phyloP scores from a whole-genome alignment of 352 stramenopile genomes.

The Phytopythium cucurbitacearum region DNA sequence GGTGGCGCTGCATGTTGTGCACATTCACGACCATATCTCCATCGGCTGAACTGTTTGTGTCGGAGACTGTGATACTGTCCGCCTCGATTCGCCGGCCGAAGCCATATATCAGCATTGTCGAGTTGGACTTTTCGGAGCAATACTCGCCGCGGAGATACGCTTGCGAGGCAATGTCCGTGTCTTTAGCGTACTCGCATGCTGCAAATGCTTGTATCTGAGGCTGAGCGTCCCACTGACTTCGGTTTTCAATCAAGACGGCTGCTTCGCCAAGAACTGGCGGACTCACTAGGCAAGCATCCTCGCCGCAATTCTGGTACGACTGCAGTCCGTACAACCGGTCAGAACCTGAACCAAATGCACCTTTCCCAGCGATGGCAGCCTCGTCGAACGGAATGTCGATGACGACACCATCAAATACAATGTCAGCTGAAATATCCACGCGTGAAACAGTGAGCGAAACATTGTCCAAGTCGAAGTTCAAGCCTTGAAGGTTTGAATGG shows the following conservation, averaged over 20 bases:
- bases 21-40: constrained; percentile 11
- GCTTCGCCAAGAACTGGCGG: constrained; percentile 12
- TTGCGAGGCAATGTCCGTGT: constrained; percentile 22
- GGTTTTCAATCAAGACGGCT: constrained; percentile 9
- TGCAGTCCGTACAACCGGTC: not conserved
- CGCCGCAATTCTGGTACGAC: constrained; percentile 14
- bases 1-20: constrained; percentile 32
- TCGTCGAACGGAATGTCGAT: constrained; percentile 35
- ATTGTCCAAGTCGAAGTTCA: constrained; percentile 14
- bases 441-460: constrained; percentile 24
- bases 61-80: constrained; percentile 18
- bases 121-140: constrained; percentile 20
- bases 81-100: constrained; percentile 34
- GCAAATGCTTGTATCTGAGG: constrained; percentile 38
- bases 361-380: constrained; percentile 9
- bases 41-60: no score
- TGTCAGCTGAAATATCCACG: constrained; percentile 18
- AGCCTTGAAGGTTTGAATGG: constrained; percentile 12
- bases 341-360: constrained; percentile 8
- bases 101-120: constrained; percentile 45
- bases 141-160: constrained; percentile 20
- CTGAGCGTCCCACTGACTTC: constrained; percentile 16
- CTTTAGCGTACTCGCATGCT: constrained; percentile 21
- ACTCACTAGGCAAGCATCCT: constrained; percentile 25
- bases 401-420: constrained; percentile 34